A percentile compares a stretch with the other conserved stretches of the same genome.
phyloP scores from a whole-genome alignment of 139 green algal species.

The Chlorokybus atmophyticus region DNA sequence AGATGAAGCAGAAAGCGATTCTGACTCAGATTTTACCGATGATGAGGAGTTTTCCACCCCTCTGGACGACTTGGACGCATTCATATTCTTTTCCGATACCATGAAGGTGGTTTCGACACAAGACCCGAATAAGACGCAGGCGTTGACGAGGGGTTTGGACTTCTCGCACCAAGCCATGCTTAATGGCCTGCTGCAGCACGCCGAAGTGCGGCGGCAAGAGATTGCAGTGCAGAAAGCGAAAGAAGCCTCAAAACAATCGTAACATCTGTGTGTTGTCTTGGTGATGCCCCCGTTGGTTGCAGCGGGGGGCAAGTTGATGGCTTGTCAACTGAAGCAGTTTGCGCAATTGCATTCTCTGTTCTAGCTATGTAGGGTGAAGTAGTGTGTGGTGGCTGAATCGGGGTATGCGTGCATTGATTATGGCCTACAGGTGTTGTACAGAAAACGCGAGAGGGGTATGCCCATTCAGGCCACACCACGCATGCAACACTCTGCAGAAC shows the following conservation, averaged over 20 bases:
- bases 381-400: no score
- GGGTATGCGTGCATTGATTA: no score
- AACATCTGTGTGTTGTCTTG: no score
- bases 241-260: constrained; percentile 4
- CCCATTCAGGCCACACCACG: no score
- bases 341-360: no score
- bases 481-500: no score
- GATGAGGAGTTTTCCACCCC: constrained; percentile 26
- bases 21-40: constrained; percentile 7
- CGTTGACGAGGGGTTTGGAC: constrained; percentile 12
- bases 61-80: constrained; percentile 26
- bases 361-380: no score
- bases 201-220: constrained; percentile 11
- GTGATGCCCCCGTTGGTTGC: no score
- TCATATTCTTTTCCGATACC: constrained; percentile 30
- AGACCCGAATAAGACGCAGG: constrained; percentile 4
- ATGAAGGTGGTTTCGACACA: constrained; percentile 8
- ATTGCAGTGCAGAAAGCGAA: constrained; percentile 18
- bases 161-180: constrained; percentile 15
- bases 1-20: constrained; percentile 16
- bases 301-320: no score
- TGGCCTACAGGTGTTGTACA: no score
- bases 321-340: no score
- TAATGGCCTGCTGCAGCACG: constrained; percentile 9
- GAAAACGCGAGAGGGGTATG: no score